A percentile compares a stretch with the other conserved stretches of the same genome.
These are phyloP conservation scores for Backusella parvicylindrica DNA, from an alignment of 192 early-diverging fungal genomes.

Conservation along the genomic window DNA sequence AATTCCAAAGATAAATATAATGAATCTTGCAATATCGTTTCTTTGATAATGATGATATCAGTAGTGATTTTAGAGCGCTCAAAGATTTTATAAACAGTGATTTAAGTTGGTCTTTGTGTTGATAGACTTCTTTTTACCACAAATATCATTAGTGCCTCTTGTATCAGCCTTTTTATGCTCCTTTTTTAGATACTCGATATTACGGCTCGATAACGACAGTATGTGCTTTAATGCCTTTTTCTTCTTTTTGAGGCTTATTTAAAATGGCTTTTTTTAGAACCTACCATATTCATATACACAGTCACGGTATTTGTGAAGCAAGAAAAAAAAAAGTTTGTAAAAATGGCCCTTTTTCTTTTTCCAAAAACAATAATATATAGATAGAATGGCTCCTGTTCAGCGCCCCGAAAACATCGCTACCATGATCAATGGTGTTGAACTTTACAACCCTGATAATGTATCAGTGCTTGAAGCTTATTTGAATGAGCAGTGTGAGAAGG, in stretches of 20 bases:
- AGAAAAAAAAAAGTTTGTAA: neutral
- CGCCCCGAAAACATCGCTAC: conserved; percentile 75
- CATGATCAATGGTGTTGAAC: conserved; percentile 75
- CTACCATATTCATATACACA: neutral
- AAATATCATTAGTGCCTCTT: too few species aligned
- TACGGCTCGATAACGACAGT: too few species aligned
- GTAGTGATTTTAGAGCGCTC: too few species aligned
- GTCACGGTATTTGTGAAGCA: neutral
- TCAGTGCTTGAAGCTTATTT: conserved; percentile 83
- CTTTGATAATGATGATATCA: too few species aligned
- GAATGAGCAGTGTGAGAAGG: conserved; percentile 68
- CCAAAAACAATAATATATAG: neutral
- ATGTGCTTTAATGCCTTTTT: too few species aligned
- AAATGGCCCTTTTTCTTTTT: neutral
- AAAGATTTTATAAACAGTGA: too few species aligned
- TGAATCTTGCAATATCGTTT: too few species aligned
- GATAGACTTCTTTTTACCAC: too few species aligned
- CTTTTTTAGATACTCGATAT: too few species aligned
- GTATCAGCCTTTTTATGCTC: too few species aligned
- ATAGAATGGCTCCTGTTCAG: conserved; percentile 10
- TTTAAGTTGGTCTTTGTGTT: too few species aligned
- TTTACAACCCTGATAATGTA: conserved; percentile 91
- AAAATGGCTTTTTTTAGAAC: neutral
- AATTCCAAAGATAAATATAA: too few species aligned
- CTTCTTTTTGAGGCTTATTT: neutral